Conservation (phyloP, 345 rosid species). For the Syzygium aqueum region DNA sequence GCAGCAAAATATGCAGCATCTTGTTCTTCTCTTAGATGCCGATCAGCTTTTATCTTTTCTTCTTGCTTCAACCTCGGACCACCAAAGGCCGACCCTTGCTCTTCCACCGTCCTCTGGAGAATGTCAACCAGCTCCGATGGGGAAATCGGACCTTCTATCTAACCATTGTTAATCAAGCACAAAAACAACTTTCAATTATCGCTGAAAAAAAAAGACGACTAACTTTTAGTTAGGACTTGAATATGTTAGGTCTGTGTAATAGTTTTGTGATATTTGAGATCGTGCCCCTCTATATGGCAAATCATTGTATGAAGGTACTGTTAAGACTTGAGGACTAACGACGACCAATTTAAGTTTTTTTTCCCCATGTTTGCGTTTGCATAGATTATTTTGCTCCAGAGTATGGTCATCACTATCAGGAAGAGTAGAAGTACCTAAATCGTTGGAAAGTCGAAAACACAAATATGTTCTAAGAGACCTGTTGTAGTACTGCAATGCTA, state of each 20-base stretch:
- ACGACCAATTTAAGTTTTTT: neutral
- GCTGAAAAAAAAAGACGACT: neutral
- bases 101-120: conserved; percentile 50
- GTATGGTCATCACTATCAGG: neutral
- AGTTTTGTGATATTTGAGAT: neutral
- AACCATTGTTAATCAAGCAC: neutral
- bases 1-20: conserved; percentile 52
- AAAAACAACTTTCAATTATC: neutral
- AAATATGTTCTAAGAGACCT: conserved; percentile 22
- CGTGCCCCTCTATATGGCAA: neutral
- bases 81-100: conserved; percentile 50
- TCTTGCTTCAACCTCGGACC: conserved; percentile 18
- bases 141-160: conserved; percentile 57
- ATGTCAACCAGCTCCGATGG: conserved; percentile 45
- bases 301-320: neutral
- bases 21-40: conserved; percentile 42
- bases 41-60: conserved; percentile 33
- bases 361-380: neutral
- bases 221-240: neutral
- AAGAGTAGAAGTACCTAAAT: neutral
- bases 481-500: conserved; percentile 38
- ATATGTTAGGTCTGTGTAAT: neutral
- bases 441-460: neutral
- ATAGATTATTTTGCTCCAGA: neutral
- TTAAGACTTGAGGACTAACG: neutral